phyloP scores from a whole-genome alignment of 768 basidiomycete genomes.

The Pleurotus sapidus region DNA sequence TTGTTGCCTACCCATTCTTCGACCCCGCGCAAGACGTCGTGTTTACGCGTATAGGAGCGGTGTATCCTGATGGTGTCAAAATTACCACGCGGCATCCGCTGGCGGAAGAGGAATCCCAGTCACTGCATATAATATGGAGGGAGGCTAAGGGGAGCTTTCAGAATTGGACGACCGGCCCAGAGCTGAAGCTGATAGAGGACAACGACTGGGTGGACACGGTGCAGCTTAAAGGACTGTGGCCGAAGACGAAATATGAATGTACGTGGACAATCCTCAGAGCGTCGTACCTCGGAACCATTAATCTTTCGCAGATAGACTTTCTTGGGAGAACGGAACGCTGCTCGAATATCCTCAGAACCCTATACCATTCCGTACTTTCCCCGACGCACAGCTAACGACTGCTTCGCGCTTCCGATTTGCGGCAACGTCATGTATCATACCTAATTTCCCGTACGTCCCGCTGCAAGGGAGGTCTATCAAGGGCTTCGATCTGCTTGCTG shows the following conservation, averaged over 20 bases:
- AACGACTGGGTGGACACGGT: conserved; percentile 61
- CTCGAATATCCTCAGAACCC: conserved; percentile 50
- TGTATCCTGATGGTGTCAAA: conserved; percentile 62
- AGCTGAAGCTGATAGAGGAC: conserved; percentile 36
- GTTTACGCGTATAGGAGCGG: conserved; percentile 70
- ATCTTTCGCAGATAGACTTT: conserved; percentile 36
- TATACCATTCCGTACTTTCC: conserved; percentile 69
- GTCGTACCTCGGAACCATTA: too few relatives aligned
- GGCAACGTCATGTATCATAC: conserved; percentile 61
- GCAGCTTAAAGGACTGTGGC: conserved; percentile 59
- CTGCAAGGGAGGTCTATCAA: conserved; percentile 48
- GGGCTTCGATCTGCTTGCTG: conserved; percentile 63
- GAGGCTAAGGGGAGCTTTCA: conserved; percentile 23
- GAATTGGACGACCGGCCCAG: conserved; percentile 58
- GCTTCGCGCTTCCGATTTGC: conserved; percentile 67
- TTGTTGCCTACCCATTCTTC: conserved; percentile 50
- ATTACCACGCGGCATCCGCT: conserved; percentile 59
- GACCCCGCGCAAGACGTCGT: conserved; percentile 51
- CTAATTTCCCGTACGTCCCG: conserved; percentile 74
- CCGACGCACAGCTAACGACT: conserved; percentile 57
- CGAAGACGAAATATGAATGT: conserved; percentile 72
- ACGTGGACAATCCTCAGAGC: conserved; percentile 15
- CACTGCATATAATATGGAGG: conserved; percentile 45
- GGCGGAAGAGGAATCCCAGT: conserved; percentile 25
- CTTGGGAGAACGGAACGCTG: conserved; percentile 36